These are phyloP conservation scores for Cydonia oblonga DNA, from an alignment of 331 rosid species.

Conservation along the genomic window DNA sequence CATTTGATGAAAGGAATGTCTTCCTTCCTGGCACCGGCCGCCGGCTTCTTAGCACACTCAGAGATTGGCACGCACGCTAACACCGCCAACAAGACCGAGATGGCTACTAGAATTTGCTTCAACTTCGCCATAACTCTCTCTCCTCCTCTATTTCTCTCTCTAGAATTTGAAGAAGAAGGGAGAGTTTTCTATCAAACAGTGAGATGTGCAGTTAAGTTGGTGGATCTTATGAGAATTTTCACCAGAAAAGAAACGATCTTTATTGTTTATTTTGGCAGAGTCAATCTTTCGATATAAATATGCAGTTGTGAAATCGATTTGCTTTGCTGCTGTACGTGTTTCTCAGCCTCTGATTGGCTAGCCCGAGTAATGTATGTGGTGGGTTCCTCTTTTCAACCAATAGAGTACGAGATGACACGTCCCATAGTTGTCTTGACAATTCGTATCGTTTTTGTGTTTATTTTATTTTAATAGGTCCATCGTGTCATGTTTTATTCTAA, in stretches of 20 bases:
- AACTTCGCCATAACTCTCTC: constrained; percentile 23
- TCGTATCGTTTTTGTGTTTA: no score
- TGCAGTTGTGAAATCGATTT: neutral
- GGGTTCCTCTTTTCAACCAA: constrained; percentile 43
- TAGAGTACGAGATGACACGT: constrained; percentile 31
- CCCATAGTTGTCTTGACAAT: neutral
- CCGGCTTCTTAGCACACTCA: constrained; percentile 48
- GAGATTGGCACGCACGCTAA: constrained; percentile 40
- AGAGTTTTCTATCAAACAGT: neutral
- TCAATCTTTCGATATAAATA: neutral
- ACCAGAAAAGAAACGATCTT: neutral
- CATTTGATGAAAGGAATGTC: constrained; percentile 72
- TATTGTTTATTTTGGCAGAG: neutral
- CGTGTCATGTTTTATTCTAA: no score
- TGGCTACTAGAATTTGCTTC: constrained; percentile 27
- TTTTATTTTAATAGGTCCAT: no score
- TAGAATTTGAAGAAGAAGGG: neutral
- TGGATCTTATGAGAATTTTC: neutral
- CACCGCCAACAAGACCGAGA: constrained; percentile 30
- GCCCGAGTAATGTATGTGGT: neutral
- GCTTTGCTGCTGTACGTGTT: constrained; percentile 9
- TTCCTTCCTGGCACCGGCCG: constrained; percentile 49
- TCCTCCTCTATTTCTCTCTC: neutral
- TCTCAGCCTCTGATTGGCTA: constrained; percentile 21
- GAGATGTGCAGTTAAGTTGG: neutral